Base-by-base conservation (phyloP, 2,329 filamentous ascomycete genomes). In the Exophiala aquamarina region DNA sequence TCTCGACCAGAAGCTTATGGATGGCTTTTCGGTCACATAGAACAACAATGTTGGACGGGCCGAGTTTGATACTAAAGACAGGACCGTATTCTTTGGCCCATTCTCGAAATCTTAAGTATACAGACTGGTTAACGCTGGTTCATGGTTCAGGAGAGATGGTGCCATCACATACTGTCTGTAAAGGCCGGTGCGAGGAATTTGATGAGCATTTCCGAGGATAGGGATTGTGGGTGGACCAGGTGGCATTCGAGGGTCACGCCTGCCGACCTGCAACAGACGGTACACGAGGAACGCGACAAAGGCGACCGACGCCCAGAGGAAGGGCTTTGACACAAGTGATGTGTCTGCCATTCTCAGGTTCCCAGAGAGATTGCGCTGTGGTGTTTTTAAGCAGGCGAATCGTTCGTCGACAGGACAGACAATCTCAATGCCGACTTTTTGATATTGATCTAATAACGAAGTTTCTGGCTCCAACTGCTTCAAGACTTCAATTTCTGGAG, bases 41-140 rank as follows among this genome's bases (percentile, higher is more conserved):
- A 8, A 76, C 68, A 2, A 70, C 62, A 8, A 64, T 59, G 1
- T 63, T 74, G 5, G 57, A 61, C 1, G 61, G 59, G 2, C 70
- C 69, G 11, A 73, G 55, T 52, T 74, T 75, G 42, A 73, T 59
- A 1, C 61, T 62, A 47, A 60, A 74, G 13, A 75, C 57, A 0
- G 61, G 61, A 13, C 72, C 72, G 47, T 73, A 74, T 14, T 60
- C 45, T 18, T 47, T 29, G 21, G 32, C 33, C 48, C 48, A 51
- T 21, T 47, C 48, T 21, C 39, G 32, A 21, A 51, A 44, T 21
- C 47, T 49, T 20, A 17, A 15, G 21, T 39, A 23, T 19, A 21
- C 15, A 28, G 37, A 17, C 34, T 31, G 11, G 38, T 42, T 26
- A 32, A 18, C 23, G 11, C 23, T 26, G 23, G 23, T 26, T 26